Percentiles rank a stretch among this genome's conserved stretches.
Evolutionary conservation across 2,329 filamentous ascomycete species (phyloP).

Genomic region (Hypoxylon sp.): DNA sequence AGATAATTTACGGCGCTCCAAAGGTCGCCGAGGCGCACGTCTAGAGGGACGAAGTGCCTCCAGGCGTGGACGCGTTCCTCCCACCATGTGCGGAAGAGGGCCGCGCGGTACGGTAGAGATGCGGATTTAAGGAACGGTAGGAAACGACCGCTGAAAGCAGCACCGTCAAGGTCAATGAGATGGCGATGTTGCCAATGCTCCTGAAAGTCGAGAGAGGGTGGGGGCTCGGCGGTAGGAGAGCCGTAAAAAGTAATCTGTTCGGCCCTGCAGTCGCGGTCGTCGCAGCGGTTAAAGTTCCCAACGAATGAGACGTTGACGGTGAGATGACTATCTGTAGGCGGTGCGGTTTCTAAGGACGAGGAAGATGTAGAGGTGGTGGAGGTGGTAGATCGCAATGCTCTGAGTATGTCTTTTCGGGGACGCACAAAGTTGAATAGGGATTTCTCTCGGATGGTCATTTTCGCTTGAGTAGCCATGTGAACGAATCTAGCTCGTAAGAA

Average conservation of each 20-base stretch:
- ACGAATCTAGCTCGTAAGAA: slow-evolving; percentile 74
- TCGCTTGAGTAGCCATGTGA: slow-evolving; percentile 62
- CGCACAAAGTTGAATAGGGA: slow-evolving; percentile 34
- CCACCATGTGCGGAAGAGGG: slow-evolving; percentile 75
- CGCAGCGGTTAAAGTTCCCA: slow-evolving; percentile 57
- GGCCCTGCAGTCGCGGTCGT: slow-evolving; percentile 53
- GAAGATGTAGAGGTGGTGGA: slow-evolving; percentile 42
- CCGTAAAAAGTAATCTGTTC: slow-evolving; percentile 55
- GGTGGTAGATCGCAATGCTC: slow-evolving; percentile 52
- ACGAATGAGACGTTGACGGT: slow-evolving; percentile 58
- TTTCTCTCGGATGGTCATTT: slow-evolving; percentile 26
- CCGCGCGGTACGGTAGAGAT: slow-evolving; percentile 70
- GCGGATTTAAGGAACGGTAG: slow-evolving; percentile 65
- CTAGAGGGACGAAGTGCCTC: slow-evolving; percentile 75
- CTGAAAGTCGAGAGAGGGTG: slow-evolving; percentile 52
- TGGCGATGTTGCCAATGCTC: slow-evolving; percentile 65
- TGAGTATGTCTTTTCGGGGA: slow-evolving; percentile 15
- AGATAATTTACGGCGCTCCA: slow-evolving; percentile 52
- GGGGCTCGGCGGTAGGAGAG: slow-evolving; percentile 39
- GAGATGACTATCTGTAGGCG: slow-evolving; percentile 24
- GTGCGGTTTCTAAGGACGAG: slow-evolving; percentile 1
- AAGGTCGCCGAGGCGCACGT: slow-evolving; percentile 57
- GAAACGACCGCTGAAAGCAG: slow-evolving; percentile 65
- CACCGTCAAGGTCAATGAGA: slow-evolving; percentile 72
- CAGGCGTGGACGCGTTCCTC: slow-evolving; percentile 72